Percentiles rank a stretch among this genome's conserved stretches.
These are phyloP conservation scores for Gynandropsis gynandra DNA, from an alignment of 345 rosid genomes.

Conservation along the genomic window DNA sequence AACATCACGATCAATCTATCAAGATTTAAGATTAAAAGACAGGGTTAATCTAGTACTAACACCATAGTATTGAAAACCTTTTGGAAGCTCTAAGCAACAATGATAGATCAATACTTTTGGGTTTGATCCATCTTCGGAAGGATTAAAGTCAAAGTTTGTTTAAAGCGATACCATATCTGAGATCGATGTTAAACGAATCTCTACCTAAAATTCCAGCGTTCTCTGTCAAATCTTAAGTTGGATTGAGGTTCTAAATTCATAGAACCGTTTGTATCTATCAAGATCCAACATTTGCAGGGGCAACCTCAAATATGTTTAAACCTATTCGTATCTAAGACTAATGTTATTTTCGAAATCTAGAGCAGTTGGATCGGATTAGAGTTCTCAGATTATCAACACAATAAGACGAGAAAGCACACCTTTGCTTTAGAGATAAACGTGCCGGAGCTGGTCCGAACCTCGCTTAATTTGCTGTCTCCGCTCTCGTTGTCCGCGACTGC, in stretches of 20 bases:
- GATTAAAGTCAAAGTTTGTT: background rate
- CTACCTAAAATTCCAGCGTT: background rate
- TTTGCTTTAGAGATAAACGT: slow-evolving; percentile 84
- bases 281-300: slow-evolving; percentile 11
- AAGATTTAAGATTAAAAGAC: background rate
- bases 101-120: background rate
- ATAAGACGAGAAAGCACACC: slow-evolving; percentile 32
- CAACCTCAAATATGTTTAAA: background rate
- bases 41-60: background rate
- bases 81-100: background rate
- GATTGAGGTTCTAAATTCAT: slow-evolving; percentile 3
- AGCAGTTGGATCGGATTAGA: background rate
- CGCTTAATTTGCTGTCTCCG: slow-evolving; percentile 77
- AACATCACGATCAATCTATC: background rate
- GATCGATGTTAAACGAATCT: slow-evolving; percentile 1
- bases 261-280: slow-evolving; percentile 2
- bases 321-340: background rate
- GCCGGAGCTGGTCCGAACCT: slow-evolving; percentile 94
- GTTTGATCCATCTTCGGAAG: background rate
- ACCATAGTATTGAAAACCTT: slow-evolving; percentile 4
- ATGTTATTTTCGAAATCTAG: slow-evolving; percentile 9
- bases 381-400: background rate
- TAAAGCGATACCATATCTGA: background rate
- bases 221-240: slow-evolving; percentile 6
- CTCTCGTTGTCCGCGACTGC: slow-evolving; percentile 86